Base-by-base conservation (phyloP, 495 filamentous ascomycete genomes). In the Aspergillus haitiensis region DNA sequence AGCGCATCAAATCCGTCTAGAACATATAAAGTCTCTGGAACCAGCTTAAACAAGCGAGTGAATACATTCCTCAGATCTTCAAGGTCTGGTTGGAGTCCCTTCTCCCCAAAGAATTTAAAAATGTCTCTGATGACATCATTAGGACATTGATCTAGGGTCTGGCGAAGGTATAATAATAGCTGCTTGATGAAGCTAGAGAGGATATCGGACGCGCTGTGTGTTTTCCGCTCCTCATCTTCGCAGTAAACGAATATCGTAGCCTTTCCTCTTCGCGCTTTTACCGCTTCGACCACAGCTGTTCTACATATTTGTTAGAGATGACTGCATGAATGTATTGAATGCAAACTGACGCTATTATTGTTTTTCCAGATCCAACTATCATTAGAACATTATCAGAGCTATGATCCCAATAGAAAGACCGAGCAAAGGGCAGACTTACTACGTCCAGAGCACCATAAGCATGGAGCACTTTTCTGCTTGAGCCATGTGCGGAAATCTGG, bases 401-500 rank as follows among this genome's bases (percentile, higher is more conserved):
- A 6, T 32, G 39, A 36, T 53, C 37, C 54, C 57, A 66, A 12
- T 6, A 31, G 16, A 7, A 21, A 27, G 21, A 27, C 3, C 21
- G 21, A 27, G 21, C 3, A 44, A 58, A 56, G 21, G 3, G 21
- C 21, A 27, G 21, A 27, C 21, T 27, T 66, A 68, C 60, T 70
- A 16, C 62, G 68, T 55, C 67, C 67, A 4, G 67, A 66, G 53
- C 66, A 65, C 67, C 67, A 70, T 16, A 70, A 51, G 60, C 55
- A 48, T 7, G 65, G 52, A 48, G 44, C n/a, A 16, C 6, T 51
- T 15, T 61, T 54, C 46, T 59, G 34, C 1, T 9, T 49, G 10
- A 83, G 70, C 82, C 81, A 86, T n/a, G 67, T 60, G 7, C 56
- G 32, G 56, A 80, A 84, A 15, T 74, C 57, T 0, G 64, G 35